A percentile compares a stretch with the other conserved stretches of the same genome.
Evolutionary conservation across 768 basidiomycete genomes (phyloP).

Genomic region (Tricholoma bakamatsutake): DNA sequence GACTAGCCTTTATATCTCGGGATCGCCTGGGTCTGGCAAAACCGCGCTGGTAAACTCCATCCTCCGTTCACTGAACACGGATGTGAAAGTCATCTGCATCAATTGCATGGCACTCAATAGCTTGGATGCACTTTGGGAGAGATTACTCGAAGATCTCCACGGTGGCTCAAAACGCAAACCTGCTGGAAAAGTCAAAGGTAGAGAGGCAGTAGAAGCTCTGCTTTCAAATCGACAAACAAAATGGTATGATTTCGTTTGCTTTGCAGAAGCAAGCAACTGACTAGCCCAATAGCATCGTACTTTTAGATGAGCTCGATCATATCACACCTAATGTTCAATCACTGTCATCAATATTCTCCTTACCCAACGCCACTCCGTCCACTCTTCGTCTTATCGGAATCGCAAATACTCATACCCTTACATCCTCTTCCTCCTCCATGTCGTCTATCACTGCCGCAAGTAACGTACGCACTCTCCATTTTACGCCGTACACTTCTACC

Average conservation of each 20-base stretch:
- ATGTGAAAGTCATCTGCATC: conserved; percentile 48
- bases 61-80: conserved; percentile 36
- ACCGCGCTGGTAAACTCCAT: conserved; percentile 76
- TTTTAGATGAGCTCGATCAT: conserved; percentile 87
- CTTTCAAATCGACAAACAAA: conserved; percentile 39
- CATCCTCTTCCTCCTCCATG: conserved; percentile 40
- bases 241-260: conserved; percentile 35
- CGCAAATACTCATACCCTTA: conserved; percentile 85
- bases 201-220: conserved; percentile 41
- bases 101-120: conserved; percentile 79
- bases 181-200: conserved; percentile 32
- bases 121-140: conserved; percentile 67
- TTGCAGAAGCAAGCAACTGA: conserved; percentile 12
- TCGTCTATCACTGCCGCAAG: conserved; percentile 29
- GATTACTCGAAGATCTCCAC: conserved; percentile 52
- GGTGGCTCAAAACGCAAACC: conserved; percentile 30
- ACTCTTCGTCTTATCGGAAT: conserved; percentile 74
- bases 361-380: conserved; percentile 49
- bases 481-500: conserved; percentile 68
- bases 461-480: conserved; percentile 64
- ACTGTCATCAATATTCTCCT: conserved; percentile 58
- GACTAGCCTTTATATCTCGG: conserved; percentile 79
- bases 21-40: conserved; percentile 90
- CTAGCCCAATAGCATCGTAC: conserved; percentile 47
- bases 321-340: conserved; percentile 56